Conservation (phyloP, 2,329 filamentous ascomycete genomes). For the Sporothrix euskadiensis region DNA sequence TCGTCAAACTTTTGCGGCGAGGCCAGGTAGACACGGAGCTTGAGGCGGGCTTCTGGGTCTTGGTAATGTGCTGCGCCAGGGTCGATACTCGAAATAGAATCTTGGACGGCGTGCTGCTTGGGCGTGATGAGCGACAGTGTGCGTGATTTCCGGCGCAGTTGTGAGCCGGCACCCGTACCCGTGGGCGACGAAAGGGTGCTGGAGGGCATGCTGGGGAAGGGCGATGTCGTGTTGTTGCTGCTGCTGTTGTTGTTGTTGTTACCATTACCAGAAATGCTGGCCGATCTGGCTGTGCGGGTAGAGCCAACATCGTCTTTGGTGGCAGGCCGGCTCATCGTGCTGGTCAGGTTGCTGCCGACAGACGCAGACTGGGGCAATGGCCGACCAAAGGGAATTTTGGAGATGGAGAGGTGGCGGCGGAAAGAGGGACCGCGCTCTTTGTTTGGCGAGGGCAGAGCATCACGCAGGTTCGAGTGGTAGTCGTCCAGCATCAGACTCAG, state of each 20-base stretch:
- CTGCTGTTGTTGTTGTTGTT: not conserved
- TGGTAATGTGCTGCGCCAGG: slow-evolving; percentile 79
- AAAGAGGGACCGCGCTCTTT: slow-evolving; percentile 61
- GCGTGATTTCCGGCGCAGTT: slow-evolving; percentile 54
- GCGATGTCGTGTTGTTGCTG: slow-evolving; percentile 35
- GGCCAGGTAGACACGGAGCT: slow-evolving; percentile 80
- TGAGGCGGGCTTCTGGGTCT: slow-evolving; percentile 83
- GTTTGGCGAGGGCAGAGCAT: slow-evolving; percentile 45
- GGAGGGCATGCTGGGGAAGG: slow-evolving; percentile 30
- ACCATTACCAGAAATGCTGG: slow-evolving; percentile 24
- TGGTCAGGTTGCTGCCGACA: slow-evolving; percentile 26
- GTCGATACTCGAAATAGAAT: slow-evolving; percentile 60
- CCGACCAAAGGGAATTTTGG: slow-evolving; percentile 64
- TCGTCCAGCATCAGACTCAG: slow-evolving; percentile 67
- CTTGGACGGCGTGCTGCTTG: slow-evolving; percentile 49
- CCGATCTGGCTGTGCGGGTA: not conserved
- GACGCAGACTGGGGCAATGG: slow-evolving; percentile 46
- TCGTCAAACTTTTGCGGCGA: slow-evolving; percentile 96
- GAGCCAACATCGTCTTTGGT: slow-evolving; percentile 43
- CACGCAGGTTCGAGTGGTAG: slow-evolving; percentile 65
- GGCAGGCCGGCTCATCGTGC: slow-evolving; percentile 46
- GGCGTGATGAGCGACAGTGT: slow-evolving; percentile 57
- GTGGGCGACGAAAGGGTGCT: slow-evolving; percentile 33
- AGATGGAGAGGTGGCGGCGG: slow-evolving; percentile 70
- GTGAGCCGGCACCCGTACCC: slow-evolving; percentile 35